Conservation (phyloP, 495 filamentous ascomycete genomes). For the Neurospora sublineolata region DNA sequence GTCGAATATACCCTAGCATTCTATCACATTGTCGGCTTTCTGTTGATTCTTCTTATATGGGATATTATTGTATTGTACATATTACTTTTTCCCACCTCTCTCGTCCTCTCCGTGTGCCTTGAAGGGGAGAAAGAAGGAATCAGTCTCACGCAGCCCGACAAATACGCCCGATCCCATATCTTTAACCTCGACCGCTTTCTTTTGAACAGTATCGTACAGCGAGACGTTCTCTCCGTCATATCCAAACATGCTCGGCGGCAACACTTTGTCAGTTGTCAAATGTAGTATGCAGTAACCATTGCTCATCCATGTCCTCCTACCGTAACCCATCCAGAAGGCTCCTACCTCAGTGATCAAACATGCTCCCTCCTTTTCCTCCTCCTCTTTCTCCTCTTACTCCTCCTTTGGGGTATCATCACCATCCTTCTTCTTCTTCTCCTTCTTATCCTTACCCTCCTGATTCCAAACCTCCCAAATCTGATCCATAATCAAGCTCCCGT, state of each 20-base stretch:
- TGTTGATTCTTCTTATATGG: neutral
- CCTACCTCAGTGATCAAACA: neutral
- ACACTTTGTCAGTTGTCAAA: neutral
- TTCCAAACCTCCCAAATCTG: slow-evolving; percentile 78
- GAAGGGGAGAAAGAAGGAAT: neutral
- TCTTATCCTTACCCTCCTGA: slow-evolving; percentile 18
- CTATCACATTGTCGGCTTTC: neutral
- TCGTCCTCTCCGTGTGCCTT: neutral
- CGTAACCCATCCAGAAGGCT: neutral
- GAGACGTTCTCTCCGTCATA: neutral
- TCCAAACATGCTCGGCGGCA: neutral
- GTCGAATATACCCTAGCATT: neutral
- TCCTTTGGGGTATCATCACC: slow-evolving; percentile 5
- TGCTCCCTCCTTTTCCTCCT: neutral
- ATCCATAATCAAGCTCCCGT: slow-evolving; percentile 70
- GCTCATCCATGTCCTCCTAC: neutral
- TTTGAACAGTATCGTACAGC: neutral
- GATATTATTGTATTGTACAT: neutral
- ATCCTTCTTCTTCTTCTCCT: slow-evolving; percentile 12
- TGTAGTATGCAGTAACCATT: neutral
- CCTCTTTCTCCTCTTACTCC: slow-evolving; percentile 2
- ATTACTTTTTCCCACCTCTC: neutral
- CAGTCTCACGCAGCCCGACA: neutral
- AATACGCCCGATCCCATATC: neutral
- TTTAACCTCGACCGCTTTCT: neutral